phyloP scores from a whole-genome alignment of 495 filamentous ascomycete genomes.

The Penicillium dipodomyicola region DNA sequence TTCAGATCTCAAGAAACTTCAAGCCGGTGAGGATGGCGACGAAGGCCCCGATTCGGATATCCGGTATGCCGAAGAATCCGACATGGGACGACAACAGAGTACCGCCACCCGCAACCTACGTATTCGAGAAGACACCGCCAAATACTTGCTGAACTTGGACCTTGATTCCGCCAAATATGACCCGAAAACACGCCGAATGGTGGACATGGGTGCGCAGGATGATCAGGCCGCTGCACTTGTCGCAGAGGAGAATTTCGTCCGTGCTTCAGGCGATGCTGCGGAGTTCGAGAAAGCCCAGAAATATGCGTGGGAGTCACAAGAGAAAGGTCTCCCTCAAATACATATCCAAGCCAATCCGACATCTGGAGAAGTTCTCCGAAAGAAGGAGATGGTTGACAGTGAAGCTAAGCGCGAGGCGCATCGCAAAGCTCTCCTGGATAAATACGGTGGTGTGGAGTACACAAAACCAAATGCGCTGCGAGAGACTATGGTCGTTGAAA shows the following conservation, averaged over 20 bases:
- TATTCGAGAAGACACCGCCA: conserved; percentile 96
- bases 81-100: conserved; percentile 88
- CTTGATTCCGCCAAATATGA: conserved; percentile 97
- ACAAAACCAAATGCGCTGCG: conserved; percentile 60
- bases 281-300: conserved; percentile 88
- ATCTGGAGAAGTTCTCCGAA: conserved; percentile 77
- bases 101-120: conserved; percentile 88
- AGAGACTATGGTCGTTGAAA: conserved; percentile 68
- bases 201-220: conserved; percentile 77
- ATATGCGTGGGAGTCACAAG: conserved; percentile 95
- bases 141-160: conserved; percentile 92
- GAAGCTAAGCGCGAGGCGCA: conserved; percentile 65
- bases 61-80: conserved; percentile 94
- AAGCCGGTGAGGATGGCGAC: conserved; percentile 53
- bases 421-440: conserved; percentile 71
- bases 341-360: conserved; percentile 97
- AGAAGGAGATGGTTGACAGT: conserved; percentile 69
- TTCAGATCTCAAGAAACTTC: conserved; percentile 43
- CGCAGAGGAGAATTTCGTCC: conserved; percentile 91
- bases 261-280: conserved; percentile 86
- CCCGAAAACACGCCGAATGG: conserved; percentile 92
- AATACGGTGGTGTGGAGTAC: conserved; percentile 77
- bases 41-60: conserved; percentile 59
- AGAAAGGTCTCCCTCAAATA: conserved; percentile 68
- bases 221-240: conserved; percentile 85